Evolutionary conservation across 179 eudicot genomes (phyloP), one percentile per base, ranked within the genome.

Genomic region (Corrigiola litoralis): DNA sequence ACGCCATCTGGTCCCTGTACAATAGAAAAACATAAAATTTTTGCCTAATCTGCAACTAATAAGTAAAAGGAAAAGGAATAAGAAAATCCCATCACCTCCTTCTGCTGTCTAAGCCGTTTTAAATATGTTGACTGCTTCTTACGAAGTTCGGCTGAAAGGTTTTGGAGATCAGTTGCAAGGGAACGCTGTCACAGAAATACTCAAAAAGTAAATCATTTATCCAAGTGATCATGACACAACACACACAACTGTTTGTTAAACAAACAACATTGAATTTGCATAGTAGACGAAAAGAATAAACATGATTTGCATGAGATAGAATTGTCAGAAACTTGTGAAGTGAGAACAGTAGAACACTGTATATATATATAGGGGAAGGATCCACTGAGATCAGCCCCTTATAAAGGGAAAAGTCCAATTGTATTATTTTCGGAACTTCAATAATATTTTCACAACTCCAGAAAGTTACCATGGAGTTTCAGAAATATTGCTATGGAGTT

Each of bases 111-210:
- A n/a, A 94, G 91, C 46, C 96, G 97, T 75, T 87, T 90, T 70
- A 94, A 79, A 72, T 94, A 94, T 33, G 87, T 80, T 58, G 99
- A 94, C 63, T 94, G 99, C 68, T 90, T 90, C 76, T 76, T 90
- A 67, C 99, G 91, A 36, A 94, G 81, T 76, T 94, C 99, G 72
- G 82, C 61, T 7, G 99, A 94, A 16, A 94, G 87, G 70, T 76
- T 90, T 67, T 94, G 97, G 68, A 94, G 94, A 70, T 94, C 99
- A 52, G 94, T 94, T 58, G 97, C 99, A 63, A 94, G 90, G 74
- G 99, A 87, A 12, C 88, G 87, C 99, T 94, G 96, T 51, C 76
- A 83, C 69, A 61, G 58, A 67, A 78, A 75, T 57, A 75, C 49
- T 21, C 23, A 66, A 34, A n/a, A 58, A 69, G 68, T 66, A 51